Percentiles rank a stretch among this genome's conserved stretches.
Conservation (phyloP, 139 green algal species). For the Chlamydomonas incerta region DNA sequence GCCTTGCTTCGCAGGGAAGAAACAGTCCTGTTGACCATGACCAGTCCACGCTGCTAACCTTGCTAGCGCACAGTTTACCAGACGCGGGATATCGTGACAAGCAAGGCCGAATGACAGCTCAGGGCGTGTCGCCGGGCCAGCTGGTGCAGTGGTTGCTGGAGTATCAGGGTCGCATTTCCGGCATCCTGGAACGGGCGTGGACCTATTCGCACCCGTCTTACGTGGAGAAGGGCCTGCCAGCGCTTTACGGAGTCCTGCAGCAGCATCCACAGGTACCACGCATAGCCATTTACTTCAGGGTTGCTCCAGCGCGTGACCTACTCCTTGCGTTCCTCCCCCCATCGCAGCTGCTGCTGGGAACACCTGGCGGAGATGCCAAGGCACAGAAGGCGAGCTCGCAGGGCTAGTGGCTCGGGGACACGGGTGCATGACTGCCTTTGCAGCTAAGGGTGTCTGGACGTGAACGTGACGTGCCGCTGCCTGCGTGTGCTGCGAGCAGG, state of each 20-base stretch:
- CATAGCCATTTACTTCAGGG: too few species aligned
- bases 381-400: constrained; percentile 25
- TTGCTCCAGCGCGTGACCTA: too few species aligned
- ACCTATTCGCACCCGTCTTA: constrained; percentile 21
- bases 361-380: not conserved
- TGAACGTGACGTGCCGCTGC: too few species aligned
- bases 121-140: not conserved
- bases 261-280: not conserved
- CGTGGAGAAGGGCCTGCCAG: constrained; percentile 1
- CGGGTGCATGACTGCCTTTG: too few species aligned
- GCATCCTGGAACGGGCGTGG: constrained; percentile 25
- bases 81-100: not conserved
- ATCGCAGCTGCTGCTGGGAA: not conserved
- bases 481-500: not conserved
- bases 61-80: too few species aligned
- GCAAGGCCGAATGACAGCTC: not conserved
- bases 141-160: constrained; percentile 28
- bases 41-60: too few species aligned
- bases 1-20: too few species aligned
- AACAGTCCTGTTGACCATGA: too few species aligned
- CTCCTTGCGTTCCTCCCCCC: too few species aligned
- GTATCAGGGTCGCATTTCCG: constrained; percentile 7
- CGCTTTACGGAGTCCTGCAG: not conserved
- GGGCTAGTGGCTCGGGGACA: too few species aligned
- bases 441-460: too few species aligned